Evolutionary conservation across 305 asterid genomes (phyloP).

Genomic region (Fraxinus greggii): DNA sequence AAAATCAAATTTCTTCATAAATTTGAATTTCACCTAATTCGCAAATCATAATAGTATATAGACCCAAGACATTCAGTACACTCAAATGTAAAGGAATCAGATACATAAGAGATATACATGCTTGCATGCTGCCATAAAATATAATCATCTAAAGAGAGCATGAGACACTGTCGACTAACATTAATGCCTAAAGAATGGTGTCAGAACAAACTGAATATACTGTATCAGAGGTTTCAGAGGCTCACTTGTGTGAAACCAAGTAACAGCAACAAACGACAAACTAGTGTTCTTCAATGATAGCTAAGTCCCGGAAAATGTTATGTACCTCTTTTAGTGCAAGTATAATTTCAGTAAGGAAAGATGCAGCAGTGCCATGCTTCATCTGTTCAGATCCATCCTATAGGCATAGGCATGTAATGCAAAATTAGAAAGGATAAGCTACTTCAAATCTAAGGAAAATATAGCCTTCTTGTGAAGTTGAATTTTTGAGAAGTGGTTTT

Average conservation of each 20-base stretch:
- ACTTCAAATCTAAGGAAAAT: background rate
- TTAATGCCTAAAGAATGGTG: background rate
- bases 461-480: background rate
- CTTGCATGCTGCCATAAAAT: background rate
- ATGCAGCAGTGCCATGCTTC: constrained; percentile 47
- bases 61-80: background rate
- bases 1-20: background rate
- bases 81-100: background rate
- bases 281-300: background rate
- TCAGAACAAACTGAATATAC: background rate
- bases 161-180: background rate
- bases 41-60: background rate
- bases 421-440: background rate
- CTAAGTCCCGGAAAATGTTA: background rate
- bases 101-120: background rate
- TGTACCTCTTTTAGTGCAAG: constrained; percentile 93
- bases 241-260: constrained; percentile 16
- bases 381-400: constrained; percentile 68
- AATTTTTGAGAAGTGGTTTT: background rate
- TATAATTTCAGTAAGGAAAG: constrained; percentile 85
- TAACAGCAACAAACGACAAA: constrained; percentile 6
- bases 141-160: background rate
- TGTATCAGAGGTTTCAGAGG: background rate
- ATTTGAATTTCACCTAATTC: background rate
- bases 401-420: constrained; percentile 21